These are phyloP conservation scores for Nephelium lappaceum DNA, from an alignment of 345 rosid species.

Conservation along the genomic window DNA sequence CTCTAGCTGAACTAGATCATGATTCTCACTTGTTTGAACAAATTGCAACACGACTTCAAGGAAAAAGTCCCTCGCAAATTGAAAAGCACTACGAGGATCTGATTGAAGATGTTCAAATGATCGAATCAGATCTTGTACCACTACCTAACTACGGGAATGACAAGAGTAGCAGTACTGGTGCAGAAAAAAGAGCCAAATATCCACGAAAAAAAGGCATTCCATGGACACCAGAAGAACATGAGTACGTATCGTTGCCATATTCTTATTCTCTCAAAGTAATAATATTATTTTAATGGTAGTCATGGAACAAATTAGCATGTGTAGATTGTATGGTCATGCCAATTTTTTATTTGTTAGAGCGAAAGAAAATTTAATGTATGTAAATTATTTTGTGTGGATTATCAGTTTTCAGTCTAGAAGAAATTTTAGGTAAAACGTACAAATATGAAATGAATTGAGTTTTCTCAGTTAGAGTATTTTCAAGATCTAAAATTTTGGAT, in stretches of 20 bases:
- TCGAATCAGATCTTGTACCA: not conserved
- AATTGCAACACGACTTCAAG: not conserved
- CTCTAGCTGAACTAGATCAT: not conserved
- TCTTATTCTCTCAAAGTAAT: too few species aligned
- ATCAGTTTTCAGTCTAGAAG: too few species aligned
- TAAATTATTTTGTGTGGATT: too few species aligned
- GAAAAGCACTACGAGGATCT: not conserved
- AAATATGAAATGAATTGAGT: too few species aligned
- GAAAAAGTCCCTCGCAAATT: not conserved
- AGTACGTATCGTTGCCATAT: not conserved
- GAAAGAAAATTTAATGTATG: too few species aligned
- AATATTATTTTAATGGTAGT: too few species aligned
- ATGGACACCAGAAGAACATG: conserved; percentile 6
- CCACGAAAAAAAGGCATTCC: not conserved
- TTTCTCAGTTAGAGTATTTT: too few species aligned
- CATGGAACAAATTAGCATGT: too few species aligned
- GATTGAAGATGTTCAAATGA: not conserved
- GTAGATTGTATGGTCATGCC: too few species aligned
- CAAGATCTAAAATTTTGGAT: too few species aligned
- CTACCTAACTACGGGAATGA: not conserved
- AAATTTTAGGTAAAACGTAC: too few species aligned
- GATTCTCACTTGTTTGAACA: not conserved
- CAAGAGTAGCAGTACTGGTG: not conserved
- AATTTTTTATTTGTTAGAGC: too few species aligned
- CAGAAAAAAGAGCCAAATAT: not conserved